A percentile compares a stretch with the other conserved stretches of the same genome.
Conservation (phyloP, 306 rosid species). For the Bauhinia variegata region DNA sequence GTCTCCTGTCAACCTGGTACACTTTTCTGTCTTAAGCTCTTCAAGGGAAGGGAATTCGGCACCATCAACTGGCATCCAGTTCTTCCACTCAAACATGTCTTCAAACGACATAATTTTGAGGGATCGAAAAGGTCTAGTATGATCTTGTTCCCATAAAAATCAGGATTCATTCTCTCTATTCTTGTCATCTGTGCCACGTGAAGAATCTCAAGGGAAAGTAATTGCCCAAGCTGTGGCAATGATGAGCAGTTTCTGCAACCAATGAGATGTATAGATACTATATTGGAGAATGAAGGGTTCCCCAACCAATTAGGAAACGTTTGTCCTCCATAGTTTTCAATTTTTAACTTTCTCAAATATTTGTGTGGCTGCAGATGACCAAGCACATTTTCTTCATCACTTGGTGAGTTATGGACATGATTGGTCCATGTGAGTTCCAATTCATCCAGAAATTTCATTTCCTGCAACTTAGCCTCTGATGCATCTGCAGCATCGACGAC, state of each 20-base stretch:
- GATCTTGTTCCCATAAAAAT: background rate
- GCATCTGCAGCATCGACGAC: conserved; percentile 8
- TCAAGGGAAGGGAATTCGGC: background rate
- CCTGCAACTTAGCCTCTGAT: background rate
- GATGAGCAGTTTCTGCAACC: background rate
- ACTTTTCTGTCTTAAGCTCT: background rate
- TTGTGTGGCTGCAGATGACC: background rate
- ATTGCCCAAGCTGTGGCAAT: conserved; percentile 24
- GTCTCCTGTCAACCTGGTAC: background rate
- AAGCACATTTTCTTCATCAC: background rate
- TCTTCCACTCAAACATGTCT: background rate
- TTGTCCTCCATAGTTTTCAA: background rate
- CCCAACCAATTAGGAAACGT: conserved; percentile 5
- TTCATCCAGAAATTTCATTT: background rate
- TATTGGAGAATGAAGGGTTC: background rate
- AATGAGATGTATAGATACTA: background rate
- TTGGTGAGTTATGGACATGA: background rate
- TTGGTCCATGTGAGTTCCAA: conserved; percentile 1
- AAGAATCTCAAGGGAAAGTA: conserved; percentile 1
- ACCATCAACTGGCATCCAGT: background rate
- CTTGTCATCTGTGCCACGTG: background rate
- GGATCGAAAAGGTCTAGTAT: background rate
- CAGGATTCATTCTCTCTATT: background rate
- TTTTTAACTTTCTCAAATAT: conserved; percentile 1
- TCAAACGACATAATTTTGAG: background rate